Evolutionary conservation across 2,329 filamentous ascomycete species (phyloP).

Genomic region (Aspergillus flavus): DNA sequence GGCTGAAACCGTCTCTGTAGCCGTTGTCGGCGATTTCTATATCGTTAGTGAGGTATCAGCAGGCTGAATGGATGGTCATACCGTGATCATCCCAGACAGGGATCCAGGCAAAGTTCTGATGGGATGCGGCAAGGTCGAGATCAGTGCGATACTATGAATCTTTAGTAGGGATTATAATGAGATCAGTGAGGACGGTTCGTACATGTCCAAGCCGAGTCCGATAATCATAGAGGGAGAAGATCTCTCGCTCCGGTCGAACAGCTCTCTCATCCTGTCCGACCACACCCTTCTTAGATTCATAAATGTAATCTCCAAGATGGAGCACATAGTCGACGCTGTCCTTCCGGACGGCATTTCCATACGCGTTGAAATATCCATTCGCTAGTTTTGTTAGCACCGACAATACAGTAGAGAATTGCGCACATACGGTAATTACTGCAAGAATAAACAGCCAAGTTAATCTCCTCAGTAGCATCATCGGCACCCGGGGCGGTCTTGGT

Average conservation of each 20-base stretch:
- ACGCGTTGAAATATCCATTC: slow-evolving; percentile 63
- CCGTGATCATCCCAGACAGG: slow-evolving; percentile 66
- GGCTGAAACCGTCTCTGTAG: slow-evolving; percentile 63
- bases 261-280: slow-evolving; percentile 25
- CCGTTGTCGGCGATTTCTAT: slow-evolving; percentile 65
- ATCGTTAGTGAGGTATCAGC: slow-evolving; percentile 3
- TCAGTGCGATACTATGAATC: slow-evolving; percentile 51
- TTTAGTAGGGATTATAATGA: not conserved
- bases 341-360: slow-evolving; percentile 61
- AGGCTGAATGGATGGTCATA: slow-evolving; percentile 23
- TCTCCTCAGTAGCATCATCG: slow-evolving; percentile 57
- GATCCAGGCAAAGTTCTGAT: slow-evolving; percentile 64
- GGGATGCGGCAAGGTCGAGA: slow-evolving; percentile 58
- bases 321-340: slow-evolving; percentile 63
- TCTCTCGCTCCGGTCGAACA: slow-evolving; percentile 26
- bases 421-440: slow-evolving; percentile 67
- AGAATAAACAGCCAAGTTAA: slow-evolving; percentile 70
- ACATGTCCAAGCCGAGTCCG: slow-evolving; percentile 59
- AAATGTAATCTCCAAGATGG: slow-evolving; percentile 65
- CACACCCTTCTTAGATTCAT: slow-evolving; percentile 56
- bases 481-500: slow-evolving; percentile 69
- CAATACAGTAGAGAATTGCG: fast-evolving
- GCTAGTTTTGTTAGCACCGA: slow-evolving; percentile 32
- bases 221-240: slow-evolving; percentile 54
- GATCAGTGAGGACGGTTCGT: fast-evolving